Conservation (phyloP, 306 rosid species). For the Lablab purpureus region DNA sequence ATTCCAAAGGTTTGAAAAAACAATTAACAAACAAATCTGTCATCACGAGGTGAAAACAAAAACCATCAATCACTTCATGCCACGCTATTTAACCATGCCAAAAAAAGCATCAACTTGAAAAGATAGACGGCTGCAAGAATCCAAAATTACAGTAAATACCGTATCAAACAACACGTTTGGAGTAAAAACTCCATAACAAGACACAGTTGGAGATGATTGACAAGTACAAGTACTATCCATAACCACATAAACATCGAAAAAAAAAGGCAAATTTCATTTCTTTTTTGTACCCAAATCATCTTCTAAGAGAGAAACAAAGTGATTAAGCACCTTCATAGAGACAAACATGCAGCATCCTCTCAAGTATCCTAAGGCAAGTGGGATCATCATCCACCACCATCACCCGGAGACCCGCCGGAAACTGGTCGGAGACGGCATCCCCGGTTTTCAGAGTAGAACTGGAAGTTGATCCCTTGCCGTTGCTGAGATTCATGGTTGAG, state of each 20-base stretch:
- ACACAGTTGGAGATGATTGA: not conserved
- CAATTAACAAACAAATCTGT: conserved; percentile 45
- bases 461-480: conserved; percentile 65
- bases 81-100: conserved; percentile 34
- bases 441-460: conserved; percentile 56
- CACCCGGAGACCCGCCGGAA: conserved; percentile 93
- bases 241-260: not conserved
- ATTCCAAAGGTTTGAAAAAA: not conserved
- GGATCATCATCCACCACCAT: conserved; percentile 97
- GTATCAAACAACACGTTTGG: conserved; percentile 31
- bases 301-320: not conserved
- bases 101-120: conserved; percentile 24
- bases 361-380: conserved; percentile 93
- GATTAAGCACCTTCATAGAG: conserved; percentile 73
- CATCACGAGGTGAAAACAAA: conserved; percentile 27
- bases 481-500: conserved; percentile 61
- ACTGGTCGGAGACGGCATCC: conserved; percentile 68
- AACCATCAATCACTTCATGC: conserved; percentile 27
- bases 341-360: conserved; percentile 88
- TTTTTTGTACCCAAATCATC: not conserved
- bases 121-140: conserved; percentile 20
- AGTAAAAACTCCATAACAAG: conserved; percentile 17
- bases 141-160: not conserved
- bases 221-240: conserved; percentile 5
- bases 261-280: conserved; percentile 21